Base-by-base conservation (phyloP, 2,329 filamentous ascomycete species). In the Pseudogymnoascus sp. region DNA sequence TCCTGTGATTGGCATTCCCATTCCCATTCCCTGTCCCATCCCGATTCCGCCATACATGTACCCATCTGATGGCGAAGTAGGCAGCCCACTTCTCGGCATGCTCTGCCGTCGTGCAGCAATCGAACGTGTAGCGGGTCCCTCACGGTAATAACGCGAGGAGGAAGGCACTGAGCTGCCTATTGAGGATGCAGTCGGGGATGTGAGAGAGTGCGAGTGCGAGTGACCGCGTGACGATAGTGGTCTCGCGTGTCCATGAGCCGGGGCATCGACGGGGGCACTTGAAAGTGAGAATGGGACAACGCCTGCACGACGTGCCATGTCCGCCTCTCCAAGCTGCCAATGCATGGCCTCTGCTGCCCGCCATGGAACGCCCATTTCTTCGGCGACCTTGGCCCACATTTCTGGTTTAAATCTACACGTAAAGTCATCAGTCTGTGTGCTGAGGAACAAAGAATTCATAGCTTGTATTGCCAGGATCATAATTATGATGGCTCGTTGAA, bases 311-410 rank as follows among this genome's bases (percentile, higher is more conserved):
- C 89, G 85, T 57, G 92, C 92, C 91, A 99, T 97, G 69, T 97
- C 94, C 68, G 86, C 80, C 73, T 96, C 91, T 65, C 93, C 93
- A 61, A 99, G 81, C 71, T 96, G 89, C 93, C 94, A 99, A 75
- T 97, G 94, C 92, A 97, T 97, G 4, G 91, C 92, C 76, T 99
- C 93, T 57, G 90, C 93, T 16, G 94, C 92, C 70, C 94, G 84
- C 93, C 93, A 97, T 36, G 93, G 94, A 62, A 97, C 87, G 30
- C 86, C 87, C 87, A 99, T 93, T 75, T 97, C 93, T 73, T 94
- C 91, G 41, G 92, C 92, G 20, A 97, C 89, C 70, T 93, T 94
- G 63, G 90, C 86, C 93, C 93, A 99, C 91, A 97, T 97, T 72
- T 97, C 92, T 65, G 90, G 86, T 75, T 97, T 97, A 79, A 97